Conservation (phyloP, 441 rosid genomes). For the Kokia cookei region DNA sequence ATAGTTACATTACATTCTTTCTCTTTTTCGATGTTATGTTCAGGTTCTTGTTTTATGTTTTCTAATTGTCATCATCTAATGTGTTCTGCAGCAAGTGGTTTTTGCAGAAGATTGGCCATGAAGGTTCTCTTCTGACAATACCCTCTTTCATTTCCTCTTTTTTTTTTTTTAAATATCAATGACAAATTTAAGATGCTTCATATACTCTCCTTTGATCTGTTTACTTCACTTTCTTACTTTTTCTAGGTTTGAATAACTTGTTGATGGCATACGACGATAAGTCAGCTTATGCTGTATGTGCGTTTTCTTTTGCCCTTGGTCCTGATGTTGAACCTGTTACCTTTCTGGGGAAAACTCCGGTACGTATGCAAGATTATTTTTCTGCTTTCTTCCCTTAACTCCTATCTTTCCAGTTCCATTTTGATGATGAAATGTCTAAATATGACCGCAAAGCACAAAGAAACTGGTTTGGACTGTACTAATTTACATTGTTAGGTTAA, state of each 20-base stretch:
- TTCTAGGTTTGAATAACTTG: conserved; percentile 67
- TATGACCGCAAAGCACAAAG: neutral
- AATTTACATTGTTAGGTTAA: neutral
- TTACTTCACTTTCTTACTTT: neutral
- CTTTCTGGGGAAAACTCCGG: conserved; percentile 77
- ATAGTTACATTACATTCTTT: neutral
- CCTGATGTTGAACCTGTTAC: conserved; percentile 71
- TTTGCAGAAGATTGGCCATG: conserved; percentile 82
- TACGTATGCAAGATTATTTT: conserved; percentile 18
- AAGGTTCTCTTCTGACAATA: conserved; percentile 44
- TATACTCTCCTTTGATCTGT: neutral
- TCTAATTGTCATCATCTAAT: conserved; percentile 5
- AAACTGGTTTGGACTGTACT: neutral
- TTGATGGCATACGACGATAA: conserved; percentile 86
- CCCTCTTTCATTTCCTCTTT: neutral
- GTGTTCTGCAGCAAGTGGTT: conserved; percentile 82
- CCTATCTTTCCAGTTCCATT: neutral
- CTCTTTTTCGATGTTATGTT: neutral
- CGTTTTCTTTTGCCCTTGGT: conserved; percentile 74
- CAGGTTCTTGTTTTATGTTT: neutral
- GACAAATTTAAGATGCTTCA: neutral
- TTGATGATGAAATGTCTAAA: neutral
- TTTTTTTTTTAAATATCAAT: neutral
- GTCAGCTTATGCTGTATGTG: conserved; percentile 85
- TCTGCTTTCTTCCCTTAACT: neutral